Conservation (phyloP, 345 rosid genomes). For the Pistacia vera region DNA sequence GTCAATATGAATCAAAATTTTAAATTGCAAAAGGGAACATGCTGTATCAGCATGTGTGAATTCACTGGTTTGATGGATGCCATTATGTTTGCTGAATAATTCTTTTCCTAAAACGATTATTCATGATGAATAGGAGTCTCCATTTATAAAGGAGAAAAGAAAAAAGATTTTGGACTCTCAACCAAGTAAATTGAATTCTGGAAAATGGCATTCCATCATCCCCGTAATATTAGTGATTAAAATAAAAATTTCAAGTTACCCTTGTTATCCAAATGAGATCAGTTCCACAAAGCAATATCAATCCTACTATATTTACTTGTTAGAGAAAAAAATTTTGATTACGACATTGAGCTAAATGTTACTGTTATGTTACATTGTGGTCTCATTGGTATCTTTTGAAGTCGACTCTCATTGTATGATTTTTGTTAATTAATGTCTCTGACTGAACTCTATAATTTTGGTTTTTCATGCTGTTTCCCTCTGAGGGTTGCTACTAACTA, state of each 20-base stretch:
- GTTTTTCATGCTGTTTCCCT: not conserved
- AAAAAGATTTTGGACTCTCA: too few relatives aligned
- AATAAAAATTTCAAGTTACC: not conserved
- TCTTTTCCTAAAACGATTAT: too few relatives aligned
- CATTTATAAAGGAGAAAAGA: too few relatives aligned
- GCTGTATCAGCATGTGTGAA: too few relatives aligned
- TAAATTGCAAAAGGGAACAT: too few relatives aligned
- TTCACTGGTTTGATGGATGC: too few relatives aligned
- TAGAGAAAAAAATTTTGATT: not conserved
- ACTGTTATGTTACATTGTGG: not conserved
- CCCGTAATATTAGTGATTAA: not conserved
- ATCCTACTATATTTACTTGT: not conserved
- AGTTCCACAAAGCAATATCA: not conserved
- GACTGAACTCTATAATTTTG: not conserved
- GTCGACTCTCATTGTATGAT: not conserved
- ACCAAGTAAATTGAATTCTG: too few relatives aligned
- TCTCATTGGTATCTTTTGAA: not conserved
- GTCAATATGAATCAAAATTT: too few relatives aligned
- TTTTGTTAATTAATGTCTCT: not conserved
- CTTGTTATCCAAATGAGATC: not conserved
- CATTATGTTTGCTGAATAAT: too few relatives aligned
- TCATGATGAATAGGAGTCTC: too few relatives aligned
- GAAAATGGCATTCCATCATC: not conserved
- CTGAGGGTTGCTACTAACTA: not conserved
- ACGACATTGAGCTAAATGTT: not conserved